Evolutionary conservation across 306 rosid species (phyloP).

Genomic region (Hylodesmum podocarpum): DNA sequence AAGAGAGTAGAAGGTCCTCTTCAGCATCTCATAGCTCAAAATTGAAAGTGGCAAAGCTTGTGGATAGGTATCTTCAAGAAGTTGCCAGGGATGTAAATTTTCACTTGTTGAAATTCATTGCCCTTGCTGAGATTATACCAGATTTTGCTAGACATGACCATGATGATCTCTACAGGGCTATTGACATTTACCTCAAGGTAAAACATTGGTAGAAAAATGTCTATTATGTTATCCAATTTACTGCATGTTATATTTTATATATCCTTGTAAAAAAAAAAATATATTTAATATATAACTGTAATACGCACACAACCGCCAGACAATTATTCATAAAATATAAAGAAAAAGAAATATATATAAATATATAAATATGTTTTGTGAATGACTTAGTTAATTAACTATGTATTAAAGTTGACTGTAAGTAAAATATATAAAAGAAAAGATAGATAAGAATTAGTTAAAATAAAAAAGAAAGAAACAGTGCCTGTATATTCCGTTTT

Average conservation of each 20-base stretch:
- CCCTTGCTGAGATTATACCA: conserved; percentile 80
- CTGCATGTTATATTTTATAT: conserved; percentile 30
- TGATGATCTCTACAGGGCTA: conserved; percentile 94
- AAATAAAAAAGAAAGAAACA: no score
- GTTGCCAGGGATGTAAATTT: conserved; percentile 77
- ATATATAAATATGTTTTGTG: no score
- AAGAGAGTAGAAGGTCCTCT: conserved; percentile 91
- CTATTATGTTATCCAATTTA: conserved; percentile 25
- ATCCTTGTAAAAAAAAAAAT: conserved; percentile 7
- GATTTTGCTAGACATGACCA: conserved; percentile 93
- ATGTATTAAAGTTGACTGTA: no score
- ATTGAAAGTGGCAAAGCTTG: conserved; percentile 86
- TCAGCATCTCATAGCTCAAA: conserved; percentile 94
- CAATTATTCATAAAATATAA: no score
- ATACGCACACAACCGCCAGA: no score
- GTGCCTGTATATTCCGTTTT: conserved; percentile 40
- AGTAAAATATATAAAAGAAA: no score
- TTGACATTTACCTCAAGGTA: conserved; percentile 93
- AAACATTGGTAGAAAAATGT: conserved; percentile 7
- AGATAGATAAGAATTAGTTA: no score
- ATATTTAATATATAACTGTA: no score
- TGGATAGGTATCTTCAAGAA: conserved; percentile 87
- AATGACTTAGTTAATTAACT: no score
- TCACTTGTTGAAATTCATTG: conserved; percentile 68
- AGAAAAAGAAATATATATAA: no score